phyloP scores from a whole-genome alignment of 2,329 filamentous ascomycete genomes.

The Botrytis elliptica region DNA sequence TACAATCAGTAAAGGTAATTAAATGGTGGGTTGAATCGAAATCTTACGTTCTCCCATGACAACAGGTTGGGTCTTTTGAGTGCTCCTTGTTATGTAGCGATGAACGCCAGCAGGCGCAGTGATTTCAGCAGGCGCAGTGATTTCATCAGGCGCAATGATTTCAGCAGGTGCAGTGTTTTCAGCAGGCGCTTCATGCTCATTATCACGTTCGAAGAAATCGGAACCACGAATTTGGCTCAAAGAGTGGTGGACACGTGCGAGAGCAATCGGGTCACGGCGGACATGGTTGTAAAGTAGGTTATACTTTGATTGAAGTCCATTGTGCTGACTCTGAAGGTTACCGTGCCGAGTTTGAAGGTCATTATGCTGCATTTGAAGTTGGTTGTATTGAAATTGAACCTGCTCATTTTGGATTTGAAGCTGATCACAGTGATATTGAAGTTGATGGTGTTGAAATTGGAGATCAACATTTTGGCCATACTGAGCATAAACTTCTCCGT shows the following conservation, averaged over 20 bases:
- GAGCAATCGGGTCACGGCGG: not conserved
- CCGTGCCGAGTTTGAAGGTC: not conserved
- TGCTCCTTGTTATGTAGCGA: no score
- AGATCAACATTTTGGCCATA: not conserved
- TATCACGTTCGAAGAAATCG: not conserved
- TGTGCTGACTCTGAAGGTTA: not conserved
- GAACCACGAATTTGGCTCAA: fast-evolving
- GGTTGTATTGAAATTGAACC: not conserved
- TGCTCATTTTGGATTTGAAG: not conserved
- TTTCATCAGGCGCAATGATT: not conserved
- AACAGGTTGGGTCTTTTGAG: no score
- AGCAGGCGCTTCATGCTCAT: not conserved
- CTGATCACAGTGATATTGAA: not conserved
- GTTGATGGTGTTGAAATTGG: not conserved
- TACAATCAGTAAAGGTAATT: not conserved
- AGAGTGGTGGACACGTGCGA: not conserved
- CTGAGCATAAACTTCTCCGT: not conserved
- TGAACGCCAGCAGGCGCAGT: not conserved
- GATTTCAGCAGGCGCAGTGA: no score
- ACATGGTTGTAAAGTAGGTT: not conserved
- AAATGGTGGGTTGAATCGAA: not conserved
- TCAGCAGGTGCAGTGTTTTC: no score
- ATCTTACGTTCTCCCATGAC: not conserved
- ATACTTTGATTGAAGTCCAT: not conserved
- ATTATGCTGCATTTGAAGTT: not conserved